Conservation (phyloP, 2,329 filamentous ascomycete species). For the Uncinocarpus reesii region DNA sequence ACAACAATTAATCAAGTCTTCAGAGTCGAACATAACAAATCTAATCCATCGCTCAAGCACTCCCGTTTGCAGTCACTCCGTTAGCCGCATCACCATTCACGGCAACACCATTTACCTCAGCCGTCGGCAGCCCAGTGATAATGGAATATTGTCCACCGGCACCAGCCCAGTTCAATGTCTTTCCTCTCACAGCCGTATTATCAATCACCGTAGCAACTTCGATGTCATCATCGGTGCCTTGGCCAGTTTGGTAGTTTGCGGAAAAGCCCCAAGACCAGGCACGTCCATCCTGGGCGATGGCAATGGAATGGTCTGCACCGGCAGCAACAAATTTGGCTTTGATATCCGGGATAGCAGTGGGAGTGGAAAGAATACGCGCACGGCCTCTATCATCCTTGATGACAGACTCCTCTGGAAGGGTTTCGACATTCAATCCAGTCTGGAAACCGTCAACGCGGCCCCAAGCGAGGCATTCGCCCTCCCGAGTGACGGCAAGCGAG, state of each 20-base stretch:
- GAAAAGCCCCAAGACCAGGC: constrained; percentile 74
- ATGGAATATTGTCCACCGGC: constrained; percentile 69
- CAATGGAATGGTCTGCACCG: constrained; percentile 64
- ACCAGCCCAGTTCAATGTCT: constrained; percentile 66
- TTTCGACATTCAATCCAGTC: constrained; percentile 49
- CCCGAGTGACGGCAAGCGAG: constrained; percentile 48
- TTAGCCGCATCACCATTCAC: neutral
- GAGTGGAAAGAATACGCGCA: constrained; percentile 61
- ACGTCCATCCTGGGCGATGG: constrained; percentile 56
- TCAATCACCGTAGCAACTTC: constrained; percentile 67
- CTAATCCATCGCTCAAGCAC: neutral
- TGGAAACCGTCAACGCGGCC: constrained; percentile 51
- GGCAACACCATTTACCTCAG: neutral
- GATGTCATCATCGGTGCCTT: constrained; percentile 68
- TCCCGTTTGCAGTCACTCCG: neutral
- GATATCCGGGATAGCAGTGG: constrained; percentile 51
- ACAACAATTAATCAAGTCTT: neutral
- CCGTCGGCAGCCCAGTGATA: constrained; percentile 18
- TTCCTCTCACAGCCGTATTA: constrained; percentile 68
- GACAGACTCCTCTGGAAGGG: constrained; percentile 48
- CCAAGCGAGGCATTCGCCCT: constrained; percentile 50
- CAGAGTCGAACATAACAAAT: neutral
- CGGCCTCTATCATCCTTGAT: constrained; percentile 55
- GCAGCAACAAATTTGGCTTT: constrained; percentile 50
- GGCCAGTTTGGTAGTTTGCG: constrained; percentile 69